Conservation (phyloP, 768 basidiomycete genomes). For the Aureoboletus auriporus region DNA sequence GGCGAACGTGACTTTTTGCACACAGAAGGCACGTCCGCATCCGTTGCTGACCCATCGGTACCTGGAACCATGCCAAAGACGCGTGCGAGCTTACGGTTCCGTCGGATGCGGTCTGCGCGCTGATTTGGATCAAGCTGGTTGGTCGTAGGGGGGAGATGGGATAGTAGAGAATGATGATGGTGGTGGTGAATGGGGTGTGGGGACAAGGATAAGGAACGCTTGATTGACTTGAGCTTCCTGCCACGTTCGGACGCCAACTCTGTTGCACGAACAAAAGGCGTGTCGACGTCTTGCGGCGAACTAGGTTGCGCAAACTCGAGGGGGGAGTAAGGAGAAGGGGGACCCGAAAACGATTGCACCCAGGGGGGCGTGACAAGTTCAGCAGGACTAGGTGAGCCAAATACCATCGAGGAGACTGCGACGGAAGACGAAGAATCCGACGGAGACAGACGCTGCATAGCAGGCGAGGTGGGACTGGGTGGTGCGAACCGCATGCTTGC, state of each 20-base stretch:
- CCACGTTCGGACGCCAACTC: constrained; percentile 43
- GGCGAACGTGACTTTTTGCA: constrained; percentile 22
- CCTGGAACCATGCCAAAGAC: constrained; percentile 71
- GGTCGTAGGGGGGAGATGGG: constrained; percentile 53
- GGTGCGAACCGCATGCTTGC: constrained; percentile 32
- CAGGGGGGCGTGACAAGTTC: constrained; percentile 7
- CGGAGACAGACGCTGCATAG: constrained; percentile 4
- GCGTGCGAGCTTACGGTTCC: constrained; percentile 74
- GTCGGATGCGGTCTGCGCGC: constrained; percentile 68
- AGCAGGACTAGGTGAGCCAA: constrained; percentile 25
- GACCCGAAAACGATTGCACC: constrained; percentile 18
- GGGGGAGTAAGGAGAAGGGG: constrained; percentile 28
- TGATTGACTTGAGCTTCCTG: constrained; percentile 15
- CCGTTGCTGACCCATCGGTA: constrained; percentile 31
- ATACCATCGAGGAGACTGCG: constrained; percentile 26
- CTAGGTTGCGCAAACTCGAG: constrained; percentile 27
- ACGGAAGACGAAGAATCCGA: constrained; percentile 10
- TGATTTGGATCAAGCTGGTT: constrained; percentile 62
- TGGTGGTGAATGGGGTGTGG: constrained; percentile 20
- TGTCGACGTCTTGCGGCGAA: constrained; percentile 23
- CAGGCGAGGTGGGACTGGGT: constrained; percentile 20
- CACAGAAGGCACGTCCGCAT: constrained; percentile 22
- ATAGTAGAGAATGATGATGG: constrained; percentile 4
- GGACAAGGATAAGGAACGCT: constrained; percentile 29
- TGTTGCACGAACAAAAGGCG: constrained; percentile 39